These are phyloP conservation scores for Globisporangium canariense DNA, from an alignment of 352 stramenopile genomes.

Conservation along the genomic window DNA sequence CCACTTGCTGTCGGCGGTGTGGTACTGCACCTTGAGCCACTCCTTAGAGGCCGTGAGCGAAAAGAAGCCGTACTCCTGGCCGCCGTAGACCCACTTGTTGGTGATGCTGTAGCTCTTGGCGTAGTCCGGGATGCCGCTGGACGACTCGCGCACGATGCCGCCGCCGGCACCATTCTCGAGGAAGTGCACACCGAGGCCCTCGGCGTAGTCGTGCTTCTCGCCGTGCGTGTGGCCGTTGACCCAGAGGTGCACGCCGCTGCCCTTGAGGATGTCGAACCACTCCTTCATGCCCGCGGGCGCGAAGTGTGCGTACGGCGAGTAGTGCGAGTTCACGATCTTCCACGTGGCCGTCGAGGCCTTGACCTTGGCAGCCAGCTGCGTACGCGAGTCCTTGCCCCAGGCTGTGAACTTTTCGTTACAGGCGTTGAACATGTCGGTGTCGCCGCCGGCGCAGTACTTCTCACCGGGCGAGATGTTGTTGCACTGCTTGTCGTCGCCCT, in stretches of 20 bases:
- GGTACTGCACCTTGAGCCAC: slow-evolving; percentile 66
- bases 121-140: slow-evolving; percentile 55
- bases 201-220: slow-evolving; percentile 72
- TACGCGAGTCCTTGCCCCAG: slow-evolving; percentile 49
- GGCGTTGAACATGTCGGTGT: slow-evolving; percentile 36
- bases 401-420: slow-evolving; percentile 38
- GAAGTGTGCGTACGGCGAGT: slow-evolving; percentile 56
- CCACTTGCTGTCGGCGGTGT: slow-evolving; percentile 59
- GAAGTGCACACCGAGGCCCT: slow-evolving; percentile 57
- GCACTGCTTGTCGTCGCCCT: slow-evolving; percentile 33
- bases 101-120: slow-evolving; percentile 30
- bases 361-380: slow-evolving; percentile 36
- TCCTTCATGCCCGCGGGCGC: slow-evolving; percentile 27
- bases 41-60: slow-evolving; percentile 49
- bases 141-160: slow-evolving; percentile 69
- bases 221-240: slow-evolving; percentile 77
- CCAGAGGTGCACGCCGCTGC: slow-evolving; percentile 60
- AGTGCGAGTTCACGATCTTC: slow-evolving; percentile 73
- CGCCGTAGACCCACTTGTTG: slow-evolving; percentile 59
- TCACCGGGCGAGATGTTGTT: slow-evolving; percentile 38
- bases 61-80: slow-evolving; percentile 71
- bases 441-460: slow-evolving; percentile 33
- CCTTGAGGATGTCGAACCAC: slow-evolving; percentile 46
- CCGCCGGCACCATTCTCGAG: slow-evolving; percentile 72
- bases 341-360: slow-evolving; percentile 51